A percentile compares a stretch with the other conserved stretches of the same genome.
phyloP scores from a whole-genome alignment of 2,329 filamentous ascomycete species.

The Cordyceps militaris region DNA sequence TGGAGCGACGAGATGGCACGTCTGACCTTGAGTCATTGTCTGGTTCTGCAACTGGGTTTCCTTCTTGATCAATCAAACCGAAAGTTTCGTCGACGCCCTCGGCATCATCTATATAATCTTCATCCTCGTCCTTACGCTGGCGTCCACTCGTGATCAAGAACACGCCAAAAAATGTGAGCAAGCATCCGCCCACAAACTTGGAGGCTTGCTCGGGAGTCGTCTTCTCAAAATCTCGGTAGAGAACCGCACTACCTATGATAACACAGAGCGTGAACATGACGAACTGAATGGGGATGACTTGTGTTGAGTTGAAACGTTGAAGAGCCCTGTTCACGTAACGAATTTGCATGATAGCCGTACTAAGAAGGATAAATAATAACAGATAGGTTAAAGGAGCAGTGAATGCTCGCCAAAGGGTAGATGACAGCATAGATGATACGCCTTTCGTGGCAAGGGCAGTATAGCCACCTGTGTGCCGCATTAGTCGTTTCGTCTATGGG shows the following conservation, averaged over 20 bases:
- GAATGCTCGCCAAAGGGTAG: slow-evolving; percentile 80
- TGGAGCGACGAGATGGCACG: slow-evolving; percentile 40
- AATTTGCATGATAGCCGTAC: slow-evolving; percentile 91
- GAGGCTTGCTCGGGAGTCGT: slow-evolving; percentile 63
- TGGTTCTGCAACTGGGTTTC: slow-evolving; percentile 13
- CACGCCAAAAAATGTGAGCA: slow-evolving; percentile 92
- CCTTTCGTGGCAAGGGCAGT: slow-evolving; percentile 97
- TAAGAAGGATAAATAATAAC: slow-evolving; percentile 70
- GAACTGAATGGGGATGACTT: slow-evolving; percentile 97
- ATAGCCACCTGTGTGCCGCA: slow-evolving; percentile 61
- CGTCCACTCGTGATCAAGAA: slow-evolving; percentile 91
- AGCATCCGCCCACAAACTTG: slow-evolving; percentile 86
- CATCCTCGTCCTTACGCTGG: slow-evolving; percentile 47
- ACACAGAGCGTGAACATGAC: slow-evolving; percentile 94
- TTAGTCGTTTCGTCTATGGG: slow-evolving; percentile 5
- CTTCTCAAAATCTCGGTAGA: slow-evolving; percentile 92
- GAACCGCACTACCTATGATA: slow-evolving; percentile 84
- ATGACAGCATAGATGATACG: slow-evolving; percentile 88
- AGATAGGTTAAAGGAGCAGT: slow-evolving; percentile 88
- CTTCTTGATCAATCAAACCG: slow-evolving; percentile 47
- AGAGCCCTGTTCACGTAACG: slow-evolving; percentile 86
- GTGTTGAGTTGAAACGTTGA: slow-evolving; percentile 91
- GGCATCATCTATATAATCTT: slow-evolving; percentile 41
- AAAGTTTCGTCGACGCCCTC: slow-evolving; percentile 60
- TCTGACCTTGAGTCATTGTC: slow-evolving; percentile 22